Evolutionary conservation across 2,329 filamentous ascomycete genomes (phyloP).

Genomic region (Arthrobotrys musiformis): DNA sequence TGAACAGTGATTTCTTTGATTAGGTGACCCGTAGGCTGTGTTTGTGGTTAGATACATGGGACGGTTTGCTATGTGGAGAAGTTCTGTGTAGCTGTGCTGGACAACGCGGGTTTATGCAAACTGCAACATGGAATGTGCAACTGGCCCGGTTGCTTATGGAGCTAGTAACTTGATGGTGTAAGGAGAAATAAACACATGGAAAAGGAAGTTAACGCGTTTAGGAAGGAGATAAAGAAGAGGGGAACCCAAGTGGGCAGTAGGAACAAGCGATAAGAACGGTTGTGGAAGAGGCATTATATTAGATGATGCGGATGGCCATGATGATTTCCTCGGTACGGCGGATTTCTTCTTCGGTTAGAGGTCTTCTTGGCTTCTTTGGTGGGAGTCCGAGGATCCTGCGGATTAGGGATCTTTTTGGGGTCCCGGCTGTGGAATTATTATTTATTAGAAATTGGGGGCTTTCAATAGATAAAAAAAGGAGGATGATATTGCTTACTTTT

Average conservation of each 20-base stretch:
- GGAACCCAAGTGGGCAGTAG: background rate
- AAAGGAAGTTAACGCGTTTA: no score
- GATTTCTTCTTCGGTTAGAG: background rate
- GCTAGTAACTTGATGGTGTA: no score
- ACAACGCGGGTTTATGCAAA: background rate
- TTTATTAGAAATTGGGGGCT: no score
- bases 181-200: no score
- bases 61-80: background rate
- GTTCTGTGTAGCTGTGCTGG: background rate
- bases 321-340: background rate
- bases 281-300: background rate
- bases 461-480: no score
- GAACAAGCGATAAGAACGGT: no score
- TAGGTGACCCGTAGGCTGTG: background rate
- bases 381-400: background rate
- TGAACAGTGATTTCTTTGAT: no score
- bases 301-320: conserved; percentile 14
- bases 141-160: no score
- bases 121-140: background rate
- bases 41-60: no score
- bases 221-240: background rate
- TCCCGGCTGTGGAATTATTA: no score
- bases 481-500: no score
- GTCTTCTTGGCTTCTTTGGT: background rate
- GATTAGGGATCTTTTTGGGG: background rate